Base-by-base conservation (phyloP, 2,329 filamentous ascomycete genomes). In the Epichloe glyceriae region DNA sequence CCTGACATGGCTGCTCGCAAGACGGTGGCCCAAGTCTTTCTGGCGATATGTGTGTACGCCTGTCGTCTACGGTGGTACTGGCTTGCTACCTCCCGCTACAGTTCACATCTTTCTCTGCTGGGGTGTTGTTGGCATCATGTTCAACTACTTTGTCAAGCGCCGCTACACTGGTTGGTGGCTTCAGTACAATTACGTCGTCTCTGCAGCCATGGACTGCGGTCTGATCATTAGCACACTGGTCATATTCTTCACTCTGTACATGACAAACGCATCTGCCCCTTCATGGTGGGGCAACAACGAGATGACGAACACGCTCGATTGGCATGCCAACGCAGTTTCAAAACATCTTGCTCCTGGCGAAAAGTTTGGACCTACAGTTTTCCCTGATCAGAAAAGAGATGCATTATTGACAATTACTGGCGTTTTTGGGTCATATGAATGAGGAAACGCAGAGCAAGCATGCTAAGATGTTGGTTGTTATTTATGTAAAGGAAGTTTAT, bases 161-260 rank as follows among this genome's bases (percentile, higher is more conserved):
- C 74, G 77, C 54, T 83, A 76, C 66, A 77, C 74, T 4, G 83
- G 81, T 35, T 88, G 84, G 85, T 88, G 85, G 85, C 70, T 84
- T 64, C 80, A 83, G 64, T 88, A 86, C 69, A 88, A 88, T 69
- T 88, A 88, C 63, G 74, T 87, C 60, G 79, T 82, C 0, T 86
- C 83, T 19, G 84, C 84, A 0, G 85, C 80, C 1, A 69, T 88
- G 38, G 85, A 88, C 63, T 78, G 77, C 46, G 84, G 84, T 5
- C 72, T 86, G 5, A 79, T 82, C 12, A 63, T 87, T 19, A 77
- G 75, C 35, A 83, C 82, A 0, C 74, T 88, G 37, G 63, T 88
- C 52, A 82, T 88, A 52, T 86, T 88, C 70, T 79, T 86, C 57
- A 75, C 80, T 1, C 67, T 88, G 30, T 79, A 80, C 51, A 63